Base-by-base conservation (phyloP, 2,329 filamentous ascomycete genomes). In the Dryadomyces sulphureus region DNA sequence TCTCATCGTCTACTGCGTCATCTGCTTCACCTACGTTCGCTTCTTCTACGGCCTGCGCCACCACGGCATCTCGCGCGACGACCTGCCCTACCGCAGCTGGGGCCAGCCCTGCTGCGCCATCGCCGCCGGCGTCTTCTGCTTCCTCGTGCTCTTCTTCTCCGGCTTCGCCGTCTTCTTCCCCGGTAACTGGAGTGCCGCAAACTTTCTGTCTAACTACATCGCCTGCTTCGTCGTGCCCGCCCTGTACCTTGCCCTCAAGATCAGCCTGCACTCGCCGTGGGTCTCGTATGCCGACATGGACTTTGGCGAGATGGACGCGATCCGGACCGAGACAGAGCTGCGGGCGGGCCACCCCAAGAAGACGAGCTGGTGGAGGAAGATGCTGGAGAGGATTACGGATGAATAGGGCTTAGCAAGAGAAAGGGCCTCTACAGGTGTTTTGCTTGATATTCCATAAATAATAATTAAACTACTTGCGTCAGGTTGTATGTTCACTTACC, bases 121-220 rank as follows among this genome's bases (percentile, higher is more conserved):
- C 38, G 75, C 79, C 47, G 72, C 78, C 1, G 62, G 84, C 6
- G 59, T 65, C 2, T 77, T 75, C 45, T 81, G 76, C 34, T 66
- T 72, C 22, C 56, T 81, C 35, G 78, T 87, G 63, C 74, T 79
- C 0, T 69, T 87, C 49, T 79, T 85, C 25, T 79, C 81, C 32
- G 81, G 81, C 0, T 87, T 84, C 53, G 71, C 79, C 1, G 77
- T 83, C 7, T 87, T 88, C 57, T 67, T 84, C 48, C 75, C 78
- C 0, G 63, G 69, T 5, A 57, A 57, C 24, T 65, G 45, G 45
- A 36, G 11, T 30, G 40, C 43, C 17, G 65, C 38, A 60, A 60
- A 44, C 27, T 49, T 47, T 24, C 24, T 47, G 7, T 45, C 62
- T 60, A 20, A 62, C 60, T 54, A 60, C 60, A 1, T 88, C 24